Evolutionary conservation across 208 protist genomes (phyloP), one percentile per base, ranked within the genome.

Genomic region (Acanthamoeba lenticulata): DNA sequence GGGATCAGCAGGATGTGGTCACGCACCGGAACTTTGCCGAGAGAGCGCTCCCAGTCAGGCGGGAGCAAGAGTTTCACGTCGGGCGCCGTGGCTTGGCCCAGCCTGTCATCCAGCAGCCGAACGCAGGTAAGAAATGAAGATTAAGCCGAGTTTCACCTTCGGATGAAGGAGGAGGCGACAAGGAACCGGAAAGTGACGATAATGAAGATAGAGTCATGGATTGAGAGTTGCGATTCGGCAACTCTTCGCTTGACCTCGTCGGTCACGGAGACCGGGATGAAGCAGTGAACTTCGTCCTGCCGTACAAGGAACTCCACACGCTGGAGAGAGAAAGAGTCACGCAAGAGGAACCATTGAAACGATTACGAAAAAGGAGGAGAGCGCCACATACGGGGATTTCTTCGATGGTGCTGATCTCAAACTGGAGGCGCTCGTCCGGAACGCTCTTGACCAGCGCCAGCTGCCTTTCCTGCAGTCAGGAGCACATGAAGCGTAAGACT

Each of bases 321-420:
- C 69, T 79, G n/a, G n/a, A n/a, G 45, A 52, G 45, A 5, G 45
- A 52, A 15, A 52, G 45, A 52, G 45, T 5, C 45, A 52, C 45
- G 15, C 45, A 15, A 52, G 45, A 13, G 9, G 62, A 1, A 13
- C 3, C 19, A 13, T 17, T n/a, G 62, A 72, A 55, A 9, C 62
- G 62, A n/a, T n/a, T n/a, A n/a, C n/a, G n/a, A n/a, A n/a, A n/a
- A n/a, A n/a, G n/a, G n/a, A n/a, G n/a, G 24, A 67, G 57, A 29
- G n/a, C 5, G 5, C 15, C 47, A 52, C n/a, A 6, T 79, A 79
- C 69, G 6, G 69, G 69, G 24, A 79, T 79, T 21, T 79, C 69
- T 29, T 79, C 69, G 3, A 79, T 45, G 40, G 69, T 79, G 69
- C 69, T 79, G 40, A 79, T 79, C 36, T 79, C 69, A 29, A 79